These are phyloP conservation scores for Cryptococcus sp. DNA, from an alignment of 1,284 basidiomycete species.

Conservation along the genomic window DNA sequence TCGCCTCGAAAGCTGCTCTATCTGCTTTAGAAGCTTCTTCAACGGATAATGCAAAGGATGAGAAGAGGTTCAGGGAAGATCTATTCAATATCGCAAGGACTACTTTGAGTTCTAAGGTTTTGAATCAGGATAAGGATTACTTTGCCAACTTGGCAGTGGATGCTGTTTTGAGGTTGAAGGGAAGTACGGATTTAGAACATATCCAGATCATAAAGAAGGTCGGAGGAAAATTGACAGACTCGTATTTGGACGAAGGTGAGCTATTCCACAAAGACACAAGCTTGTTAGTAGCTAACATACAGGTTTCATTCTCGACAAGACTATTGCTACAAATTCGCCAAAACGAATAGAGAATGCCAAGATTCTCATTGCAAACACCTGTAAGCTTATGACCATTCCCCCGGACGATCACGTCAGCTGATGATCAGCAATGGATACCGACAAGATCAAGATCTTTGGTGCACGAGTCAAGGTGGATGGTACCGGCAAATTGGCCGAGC, in stretches of 20 bases:
- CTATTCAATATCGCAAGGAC: constrained; percentile 95
- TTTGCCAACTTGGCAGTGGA: constrained; percentile 98
- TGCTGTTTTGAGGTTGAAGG: constrained; percentile 90
- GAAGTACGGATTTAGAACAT: constrained; percentile 92
- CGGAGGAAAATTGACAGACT: constrained; percentile 96
- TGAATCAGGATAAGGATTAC: constrained; percentile 96
- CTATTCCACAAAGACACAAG: background rate
- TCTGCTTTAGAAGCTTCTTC: constrained; percentile 77
- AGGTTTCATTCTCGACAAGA: constrained; percentile 98
- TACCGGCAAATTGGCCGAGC: constrained; percentile 93
- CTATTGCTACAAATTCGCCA: constrained; percentile 89
- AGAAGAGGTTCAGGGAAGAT: constrained; percentile 74
- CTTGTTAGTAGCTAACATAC: constrained; percentile 2
- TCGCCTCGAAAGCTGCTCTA: constrained; percentile 83
- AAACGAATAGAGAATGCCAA: constrained; percentile 93
- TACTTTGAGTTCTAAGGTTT: constrained; percentile 92
- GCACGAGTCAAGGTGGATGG: constrained; percentile 93
- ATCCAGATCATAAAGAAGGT: constrained; percentile 99
- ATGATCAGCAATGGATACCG: constrained; percentile 89
- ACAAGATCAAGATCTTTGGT: constrained; percentile 99
- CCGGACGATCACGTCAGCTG: constrained; percentile 3
- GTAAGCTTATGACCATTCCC: constrained; percentile 51
- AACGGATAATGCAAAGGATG: constrained; percentile 73
- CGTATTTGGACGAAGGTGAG: constrained; percentile 92
- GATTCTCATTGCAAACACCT: constrained; percentile 96